phyloP scores from a whole-genome alignment of 306 rosid species.

The Sicyos edulis region DNA sequence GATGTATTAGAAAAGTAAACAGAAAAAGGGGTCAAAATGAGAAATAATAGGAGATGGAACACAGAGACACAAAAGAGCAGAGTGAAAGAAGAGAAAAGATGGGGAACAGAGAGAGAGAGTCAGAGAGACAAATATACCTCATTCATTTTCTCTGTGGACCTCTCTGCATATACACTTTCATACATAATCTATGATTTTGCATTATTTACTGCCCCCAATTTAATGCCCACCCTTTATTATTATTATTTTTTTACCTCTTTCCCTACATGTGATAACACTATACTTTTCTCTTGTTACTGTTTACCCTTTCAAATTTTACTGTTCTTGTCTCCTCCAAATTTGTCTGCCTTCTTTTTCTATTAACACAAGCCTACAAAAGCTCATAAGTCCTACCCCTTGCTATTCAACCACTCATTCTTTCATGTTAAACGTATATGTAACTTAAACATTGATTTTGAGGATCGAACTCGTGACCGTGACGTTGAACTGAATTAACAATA shows the following conservation, averaged over 20 bases:
- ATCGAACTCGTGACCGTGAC: too few species aligned
- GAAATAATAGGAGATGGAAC: not conserved
- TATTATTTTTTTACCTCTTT: not conserved
- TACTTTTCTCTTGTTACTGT: not conserved
- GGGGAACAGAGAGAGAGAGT: not conserved
- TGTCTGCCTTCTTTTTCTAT: not conserved
- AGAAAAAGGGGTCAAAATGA: not conserved
- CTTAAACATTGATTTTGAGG: too few species aligned
- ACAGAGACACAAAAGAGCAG: not conserved
- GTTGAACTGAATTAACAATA: too few species aligned
- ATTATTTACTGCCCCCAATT: conserved; percentile 15
- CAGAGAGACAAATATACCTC: conserved; percentile 22
- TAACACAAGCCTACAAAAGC: too few species aligned
- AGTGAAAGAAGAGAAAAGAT: not conserved
- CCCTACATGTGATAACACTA: not conserved
- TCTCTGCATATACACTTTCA: not conserved
- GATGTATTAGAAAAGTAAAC: too few species aligned
- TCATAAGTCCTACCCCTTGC: too few species aligned
- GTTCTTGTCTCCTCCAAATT: not conserved
- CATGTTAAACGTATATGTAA: too few species aligned
- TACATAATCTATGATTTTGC: not conserved
- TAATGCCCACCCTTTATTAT: not conserved
- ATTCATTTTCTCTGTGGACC: not conserved
- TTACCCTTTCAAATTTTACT: not conserved
- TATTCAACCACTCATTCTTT: too few species aligned